A percentile compares a stretch with the other conserved stretches of the same genome.
Conservation (phyloP, 352 stramenopile species). For the Peronospora belbahrii region DNA sequence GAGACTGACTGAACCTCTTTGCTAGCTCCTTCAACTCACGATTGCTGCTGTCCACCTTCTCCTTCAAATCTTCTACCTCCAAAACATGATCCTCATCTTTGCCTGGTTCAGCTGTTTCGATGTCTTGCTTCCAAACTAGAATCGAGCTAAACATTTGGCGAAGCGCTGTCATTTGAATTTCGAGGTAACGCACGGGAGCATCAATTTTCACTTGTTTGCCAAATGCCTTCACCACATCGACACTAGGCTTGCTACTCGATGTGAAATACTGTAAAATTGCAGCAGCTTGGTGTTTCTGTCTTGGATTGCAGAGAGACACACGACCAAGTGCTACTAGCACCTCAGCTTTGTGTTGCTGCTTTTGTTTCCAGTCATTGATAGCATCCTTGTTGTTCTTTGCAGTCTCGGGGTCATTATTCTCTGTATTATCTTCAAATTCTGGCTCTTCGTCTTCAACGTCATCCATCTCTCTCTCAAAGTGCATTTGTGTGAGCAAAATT, state of each 20-base stretch:
- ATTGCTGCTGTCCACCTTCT: slow-evolving; percentile 42
- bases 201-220: slow-evolving; percentile 71
- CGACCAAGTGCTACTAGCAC: slow-evolving; percentile 62
- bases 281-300: slow-evolving; percentile 71
- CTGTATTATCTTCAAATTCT: slow-evolving; percentile 23
- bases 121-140: slow-evolving; percentile 55
- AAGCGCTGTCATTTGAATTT: slow-evolving; percentile 84
- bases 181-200: slow-evolving; percentile 68
- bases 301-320: slow-evolving; percentile 75
- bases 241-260: slow-evolving; percentile 33
- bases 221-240: slow-evolving; percentile 76
- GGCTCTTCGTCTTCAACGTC: slow-evolving; percentile 45
- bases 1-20: slow-evolving; percentile 73
- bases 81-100: slow-evolving; percentile 23
- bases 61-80: slow-evolving; percentile 49
- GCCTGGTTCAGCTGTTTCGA: slow-evolving; percentile 16
- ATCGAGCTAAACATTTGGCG: slow-evolving; percentile 61
- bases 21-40: slow-evolving; percentile 58
- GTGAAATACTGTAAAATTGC: slow-evolving; percentile 64
- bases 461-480: slow-evolving; percentile 73
- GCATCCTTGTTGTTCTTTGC: slow-evolving; percentile 19
- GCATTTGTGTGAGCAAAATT: slow-evolving; percentile 66
- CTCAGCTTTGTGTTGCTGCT: slow-evolving; percentile 47
- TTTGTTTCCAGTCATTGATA: slow-evolving; percentile 20
- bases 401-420: slow-evolving; percentile 10